Evolutionary conservation across 2,329 filamentous ascomycete species (phyloP).

Genomic region (Hypocrella siamensis): DNA sequence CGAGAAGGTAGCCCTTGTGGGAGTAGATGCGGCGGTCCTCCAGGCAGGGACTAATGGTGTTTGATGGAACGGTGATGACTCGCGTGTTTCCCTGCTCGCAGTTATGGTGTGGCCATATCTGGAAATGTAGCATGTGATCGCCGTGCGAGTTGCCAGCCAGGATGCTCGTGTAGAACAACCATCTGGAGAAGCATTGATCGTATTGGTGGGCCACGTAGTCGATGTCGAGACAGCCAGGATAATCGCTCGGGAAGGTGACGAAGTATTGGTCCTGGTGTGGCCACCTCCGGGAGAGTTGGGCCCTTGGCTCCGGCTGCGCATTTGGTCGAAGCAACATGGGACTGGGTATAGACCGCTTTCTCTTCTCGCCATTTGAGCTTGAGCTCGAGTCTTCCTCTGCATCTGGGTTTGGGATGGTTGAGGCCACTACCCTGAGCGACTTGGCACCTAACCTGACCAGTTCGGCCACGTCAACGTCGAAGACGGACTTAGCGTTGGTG

Average conservation of each 20-base stretch:
- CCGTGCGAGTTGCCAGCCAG: not conserved
- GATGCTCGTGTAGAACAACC: not conserved
- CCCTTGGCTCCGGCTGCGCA: not conserved
- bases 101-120: not conserved
- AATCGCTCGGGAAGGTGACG: not conserved
- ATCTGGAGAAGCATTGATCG: not conserved
- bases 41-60: not conserved
- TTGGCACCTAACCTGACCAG: not conserved
- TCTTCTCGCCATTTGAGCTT: no score
- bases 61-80: not conserved
- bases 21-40: not conserved
- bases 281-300: not conserved
- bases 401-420: not conserved
- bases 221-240: not conserved
- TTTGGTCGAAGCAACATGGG: not conserved
- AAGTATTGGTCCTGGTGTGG: not conserved
- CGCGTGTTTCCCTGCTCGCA: not conserved
- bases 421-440: not conserved
- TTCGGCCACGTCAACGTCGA: not conserved
- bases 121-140: not conserved
- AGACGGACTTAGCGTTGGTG: not conserved
- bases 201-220: not conserved
- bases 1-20: not conserved
- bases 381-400: not conserved
- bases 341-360: no score